These are phyloP conservation scores for Sisymbrium altissimum DNA, from an alignment of 345 rosid genomes.

Conservation along the genomic window DNA sequence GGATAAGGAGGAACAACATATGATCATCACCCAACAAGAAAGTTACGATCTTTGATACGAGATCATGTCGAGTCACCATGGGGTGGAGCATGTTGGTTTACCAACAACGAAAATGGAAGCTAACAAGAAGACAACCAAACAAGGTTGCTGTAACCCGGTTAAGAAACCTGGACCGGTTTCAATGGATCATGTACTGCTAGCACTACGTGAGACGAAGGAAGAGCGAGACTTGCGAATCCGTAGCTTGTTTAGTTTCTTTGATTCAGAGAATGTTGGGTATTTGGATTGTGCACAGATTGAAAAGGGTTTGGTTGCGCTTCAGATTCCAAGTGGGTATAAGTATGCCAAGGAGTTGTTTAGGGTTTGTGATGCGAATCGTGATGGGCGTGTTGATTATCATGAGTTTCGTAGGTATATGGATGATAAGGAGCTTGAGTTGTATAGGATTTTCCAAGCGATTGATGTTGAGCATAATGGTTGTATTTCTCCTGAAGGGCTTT, in stretches of 20 bases:
- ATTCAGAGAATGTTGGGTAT: conserved; percentile 43
- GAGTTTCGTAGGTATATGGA: conserved; percentile 78
- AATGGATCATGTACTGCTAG: conserved; percentile 66
- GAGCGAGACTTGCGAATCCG: conserved; percentile 57
- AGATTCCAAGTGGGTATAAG: conserved; percentile 62
- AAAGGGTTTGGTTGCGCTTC: conserved; percentile 52
- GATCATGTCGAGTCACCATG: conserved; percentile 43
- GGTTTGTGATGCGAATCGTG: conserved; percentile 61
- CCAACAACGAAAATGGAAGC: conserved; percentile 37
- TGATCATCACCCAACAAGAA: conserved; percentile 13
- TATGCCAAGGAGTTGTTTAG: conserved; percentile 63
- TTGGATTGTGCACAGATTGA: conserved; percentile 63
- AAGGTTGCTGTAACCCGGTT: conserved; percentile 41
- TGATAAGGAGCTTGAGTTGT: conserved; percentile 70
- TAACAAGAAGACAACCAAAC: conserved; percentile 21
- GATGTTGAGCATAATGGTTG: conserved; percentile 72
- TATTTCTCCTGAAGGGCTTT: conserved; percentile 71
- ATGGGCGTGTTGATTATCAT: conserved; percentile 61
- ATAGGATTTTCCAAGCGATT: conserved; percentile 65
- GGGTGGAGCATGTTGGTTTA: conserved; percentile 49
- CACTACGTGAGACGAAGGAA: conserved; percentile 61
- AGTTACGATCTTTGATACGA: background rate
- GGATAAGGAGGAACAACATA: background rate
- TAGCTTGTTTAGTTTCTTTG: conserved; percentile 58
- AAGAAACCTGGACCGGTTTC: conserved; percentile 50